Base-by-base conservation (phyloP, 768 basidiomycete genomes). In the Macrolepiota fuliginosa region DNA sequence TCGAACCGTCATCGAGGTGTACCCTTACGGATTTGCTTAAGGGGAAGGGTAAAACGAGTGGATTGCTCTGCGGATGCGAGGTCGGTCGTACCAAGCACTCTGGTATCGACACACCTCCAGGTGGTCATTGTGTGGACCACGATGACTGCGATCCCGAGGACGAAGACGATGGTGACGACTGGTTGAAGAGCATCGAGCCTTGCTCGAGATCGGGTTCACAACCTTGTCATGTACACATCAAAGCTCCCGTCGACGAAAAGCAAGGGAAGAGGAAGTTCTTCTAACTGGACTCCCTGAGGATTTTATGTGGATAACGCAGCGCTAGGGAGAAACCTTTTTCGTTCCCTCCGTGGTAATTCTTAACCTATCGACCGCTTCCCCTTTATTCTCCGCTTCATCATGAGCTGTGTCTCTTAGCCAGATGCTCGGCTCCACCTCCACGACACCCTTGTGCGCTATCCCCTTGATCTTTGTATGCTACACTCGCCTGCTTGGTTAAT, bases 11-110 rank as follows among this genome's bases (percentile, higher is more conserved):
- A 17, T 85, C 89, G 52, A 88, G 97, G 42, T 96, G 94, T 72
- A 98, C 97, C 29, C 83, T 99, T 60, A 91, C 93, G 11, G 94
- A 98, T 71, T 75, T 99, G 53, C 81, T 98, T 55, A 88, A 89
- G 70, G 95, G 95, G 27, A 79, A 77, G 54, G 90, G 91, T 57
- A 91, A 89, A 70, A 83, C 85, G 25, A 83, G 83, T 62, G 88
- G 87, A 25, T 77, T 96, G 62, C 80, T 95, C 52, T 97, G 95
- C 70, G 86, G 87, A 17, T 97, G 95, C 71, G 83, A 81, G 24
- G 74, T 73, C 24, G 65, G 62, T 54, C 63, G 62, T 56, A 64
- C 52, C 19, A 62, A 63, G n/a, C 47, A 45, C 22, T 32, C 65
- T 56, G 63, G 58, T 35, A 54, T 53, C 45, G 79, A 79, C 19